Evolutionary conservation across 345 rosid genomes (phyloP).

Genomic region (Moringa oleifera): DNA sequence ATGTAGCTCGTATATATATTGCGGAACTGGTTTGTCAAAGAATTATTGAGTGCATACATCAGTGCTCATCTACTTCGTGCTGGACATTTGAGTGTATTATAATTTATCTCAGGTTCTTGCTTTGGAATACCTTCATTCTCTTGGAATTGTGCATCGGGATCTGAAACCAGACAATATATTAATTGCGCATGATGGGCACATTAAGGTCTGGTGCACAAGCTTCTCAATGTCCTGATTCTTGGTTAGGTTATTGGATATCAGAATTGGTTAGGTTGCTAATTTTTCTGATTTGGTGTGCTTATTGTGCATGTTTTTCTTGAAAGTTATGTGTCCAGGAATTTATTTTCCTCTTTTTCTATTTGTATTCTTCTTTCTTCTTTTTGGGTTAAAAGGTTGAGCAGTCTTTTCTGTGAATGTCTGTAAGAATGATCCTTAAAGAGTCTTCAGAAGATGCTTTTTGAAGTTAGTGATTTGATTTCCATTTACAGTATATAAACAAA

Average conservation of each 20-base stretch:
- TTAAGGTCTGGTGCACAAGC: slow-evolving; percentile 54
- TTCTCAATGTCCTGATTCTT: neutral
- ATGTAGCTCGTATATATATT: slow-evolving; percentile 67
- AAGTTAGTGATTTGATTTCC: neutral
- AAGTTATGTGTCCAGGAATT: neutral
- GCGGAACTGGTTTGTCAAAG: slow-evolving; percentile 68
- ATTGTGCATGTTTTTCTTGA: neutral
- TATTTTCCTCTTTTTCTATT: neutral
- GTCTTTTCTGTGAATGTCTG: neutral
- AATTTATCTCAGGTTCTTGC: slow-evolving; percentile 71
- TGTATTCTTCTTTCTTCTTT: neutral
- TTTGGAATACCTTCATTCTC: slow-evolving; percentile 77
- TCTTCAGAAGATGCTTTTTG: neutral
- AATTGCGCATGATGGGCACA: slow-evolving; percentile 81
- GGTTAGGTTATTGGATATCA: neutral
- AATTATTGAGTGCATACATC: slow-evolving; percentile 13
- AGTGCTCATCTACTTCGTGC: slow-evolving; percentile 7
- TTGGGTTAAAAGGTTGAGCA: no score
- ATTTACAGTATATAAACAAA: no score
- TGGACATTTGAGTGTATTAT: slow-evolving; percentile 7
- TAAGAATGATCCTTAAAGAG: neutral
- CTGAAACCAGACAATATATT: slow-evolving; percentile 79
- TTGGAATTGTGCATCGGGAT: slow-evolving; percentile 78
- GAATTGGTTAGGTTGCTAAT: neutral
- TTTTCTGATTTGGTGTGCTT: slow-evolving; percentile 2